A percentile compares a stretch with the other conserved stretches of the same genome.
Conservation (phyloP, 331 rosid species). For the Ulmus americana region DNA sequence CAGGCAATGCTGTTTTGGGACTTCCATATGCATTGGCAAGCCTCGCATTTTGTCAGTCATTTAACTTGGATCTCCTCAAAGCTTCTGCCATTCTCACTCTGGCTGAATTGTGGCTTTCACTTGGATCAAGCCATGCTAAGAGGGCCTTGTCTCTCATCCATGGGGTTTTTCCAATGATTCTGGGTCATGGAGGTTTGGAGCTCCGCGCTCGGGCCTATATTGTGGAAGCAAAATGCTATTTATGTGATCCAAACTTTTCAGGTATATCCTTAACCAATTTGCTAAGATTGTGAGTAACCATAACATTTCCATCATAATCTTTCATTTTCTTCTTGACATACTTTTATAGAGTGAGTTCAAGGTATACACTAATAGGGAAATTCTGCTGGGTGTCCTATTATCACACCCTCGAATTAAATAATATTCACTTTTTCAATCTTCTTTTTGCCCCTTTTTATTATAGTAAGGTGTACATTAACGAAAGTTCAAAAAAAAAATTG, state of each 20-base stretch:
- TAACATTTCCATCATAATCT: background rate
- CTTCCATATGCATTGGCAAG: constrained; percentile 92
- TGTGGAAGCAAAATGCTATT: constrained; percentile 84
- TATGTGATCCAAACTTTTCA: constrained; percentile 64
- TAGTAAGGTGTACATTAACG: too few species aligned
- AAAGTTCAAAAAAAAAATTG: too few species aligned
- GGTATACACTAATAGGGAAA: too few species aligned
- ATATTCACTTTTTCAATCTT: too few species aligned
- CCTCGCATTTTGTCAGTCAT: constrained; percentile 87
- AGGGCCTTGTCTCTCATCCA: constrained; percentile 81
- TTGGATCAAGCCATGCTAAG: constrained; percentile 83
- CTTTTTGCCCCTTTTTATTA: too few species aligned
- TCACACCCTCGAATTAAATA: too few species aligned
- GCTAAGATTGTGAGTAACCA: background rate
- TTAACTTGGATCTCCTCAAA: constrained; percentile 91
- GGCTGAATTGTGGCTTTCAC: constrained; percentile 88
- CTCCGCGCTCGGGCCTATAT: constrained; percentile 86
- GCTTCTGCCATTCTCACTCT: constrained; percentile 88
- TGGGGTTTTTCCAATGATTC: constrained; percentile 85
- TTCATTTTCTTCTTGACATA: background rate
- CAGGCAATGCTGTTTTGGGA: constrained; percentile 91
- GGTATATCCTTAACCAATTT: constrained; percentile 31
- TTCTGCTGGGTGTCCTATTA: too few species aligned
- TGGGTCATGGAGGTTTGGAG: constrained; percentile 98
- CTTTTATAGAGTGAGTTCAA: background rate